Base-by-base conservation (phyloP, 139 green algal species). In the Trebouxia sp. region DNA sequence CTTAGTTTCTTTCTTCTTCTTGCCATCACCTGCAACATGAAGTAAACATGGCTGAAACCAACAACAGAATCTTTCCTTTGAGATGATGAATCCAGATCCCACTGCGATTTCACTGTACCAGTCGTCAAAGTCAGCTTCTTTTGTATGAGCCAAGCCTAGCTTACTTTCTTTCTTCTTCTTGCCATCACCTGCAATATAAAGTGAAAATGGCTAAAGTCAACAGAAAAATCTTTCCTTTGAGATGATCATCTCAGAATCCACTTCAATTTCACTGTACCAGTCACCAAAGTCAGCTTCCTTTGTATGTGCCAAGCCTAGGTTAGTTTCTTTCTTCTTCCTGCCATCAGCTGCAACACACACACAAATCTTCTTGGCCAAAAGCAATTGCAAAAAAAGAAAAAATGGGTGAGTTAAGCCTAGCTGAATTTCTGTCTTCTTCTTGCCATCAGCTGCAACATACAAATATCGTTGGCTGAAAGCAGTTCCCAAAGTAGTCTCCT, bases 1-100 rank as follows among this genome's bases (percentile, higher is more conserved):
- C 87, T 97, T 94, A 15, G 90, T 95, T 80, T 98, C 94, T 82
- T 98, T 97, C 89, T 97, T 96, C 82, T 92, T 93, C 38, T 76
- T 50, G 6, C 5, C 24, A 65, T n/a, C 1, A 62, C 20, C 30
- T 50, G 65, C n/a, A 24, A 37, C 26, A 38, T 30, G 47, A 20
- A 11, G 9, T 6, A 12, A 55, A 30, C 15, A 17, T 17, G 1
- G 70, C 41, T 24, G 12, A 10, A 11, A 30, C 17, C 6, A 15
- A 70, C 26, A 30, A 50, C 32, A 10, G 50, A 17, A 28, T 58
- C 20, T 26, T 15, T 15, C 48, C 48, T 56, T 56, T 12, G 48
- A 98, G 43, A 87, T 90, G 80, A 98, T 97, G 67, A 97, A 84
- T 82, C 97, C 94, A 26, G 82, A 81, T 80, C 88, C 87, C 4